These are phyloP conservation scores for Lipomyces sp. DNA, from an alignment of 805 yeast genomes.

Conservation along the genomic window DNA sequence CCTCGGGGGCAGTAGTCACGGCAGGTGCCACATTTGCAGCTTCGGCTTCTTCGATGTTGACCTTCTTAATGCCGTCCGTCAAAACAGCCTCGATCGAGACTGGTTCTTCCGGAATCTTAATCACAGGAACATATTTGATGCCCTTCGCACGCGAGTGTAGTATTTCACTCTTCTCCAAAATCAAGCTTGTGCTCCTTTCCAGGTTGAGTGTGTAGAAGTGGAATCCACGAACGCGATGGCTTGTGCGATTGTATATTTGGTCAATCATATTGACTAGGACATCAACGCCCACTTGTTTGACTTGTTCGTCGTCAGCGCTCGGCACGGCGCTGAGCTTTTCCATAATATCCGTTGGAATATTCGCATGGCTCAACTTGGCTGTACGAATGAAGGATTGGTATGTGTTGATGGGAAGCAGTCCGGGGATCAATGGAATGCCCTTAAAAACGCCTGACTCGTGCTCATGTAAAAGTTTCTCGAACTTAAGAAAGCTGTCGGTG, in stretches of 20 bases:
- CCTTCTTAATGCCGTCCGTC: slow-evolving; percentile 46
- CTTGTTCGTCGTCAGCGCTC: slow-evolving; percentile 71
- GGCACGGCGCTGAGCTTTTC: slow-evolving; percentile 52
- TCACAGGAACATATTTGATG: not conserved
- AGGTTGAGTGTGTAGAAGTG: slow-evolving; percentile 91
- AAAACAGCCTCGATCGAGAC: slow-evolving; percentile 94
- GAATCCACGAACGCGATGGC: slow-evolving; percentile 67
- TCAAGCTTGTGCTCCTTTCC: slow-evolving; percentile 87
- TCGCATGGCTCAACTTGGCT: slow-evolving; percentile 82
- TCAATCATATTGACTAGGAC: slow-evolving; percentile 62
- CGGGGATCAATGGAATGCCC: slow-evolving; percentile 69
- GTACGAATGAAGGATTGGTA: slow-evolving; percentile 80
- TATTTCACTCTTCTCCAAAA: slow-evolving; percentile 60
- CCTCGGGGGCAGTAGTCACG: slow-evolving; percentile 17
- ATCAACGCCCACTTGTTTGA: slow-evolving; percentile 79
- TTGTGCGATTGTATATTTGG: slow-evolving; percentile 51
- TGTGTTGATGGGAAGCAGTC: slow-evolving; percentile 88
- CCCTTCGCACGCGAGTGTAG: slow-evolving; percentile 39
- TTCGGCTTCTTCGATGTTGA: slow-evolving; percentile 7
- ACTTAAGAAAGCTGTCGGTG: slow-evolving; percentile 67
- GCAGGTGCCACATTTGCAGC: slow-evolving; percentile 13
- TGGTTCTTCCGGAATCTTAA: slow-evolving; percentile 34
- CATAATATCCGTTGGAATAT: slow-evolving; percentile 60
- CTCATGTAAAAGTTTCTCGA: slow-evolving; percentile 46
- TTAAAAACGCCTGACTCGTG: slow-evolving; percentile 40